Conservation (phyloP, 2,329 filamentous ascomycete species). For the Blastomyces parvus region DNA sequence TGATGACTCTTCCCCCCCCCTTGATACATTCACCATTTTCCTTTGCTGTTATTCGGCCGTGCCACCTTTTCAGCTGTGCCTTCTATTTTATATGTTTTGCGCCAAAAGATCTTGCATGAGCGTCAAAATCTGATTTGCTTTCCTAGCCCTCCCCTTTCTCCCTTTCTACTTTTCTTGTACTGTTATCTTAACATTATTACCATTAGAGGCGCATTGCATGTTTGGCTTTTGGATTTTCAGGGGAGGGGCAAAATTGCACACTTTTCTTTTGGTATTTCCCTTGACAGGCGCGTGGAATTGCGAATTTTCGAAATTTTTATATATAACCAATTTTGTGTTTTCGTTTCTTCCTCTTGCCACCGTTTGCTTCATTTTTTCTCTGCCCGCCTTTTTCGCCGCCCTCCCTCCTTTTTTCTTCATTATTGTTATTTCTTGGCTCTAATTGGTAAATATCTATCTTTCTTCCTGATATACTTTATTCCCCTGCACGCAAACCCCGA, state of each 20-base stretch:
- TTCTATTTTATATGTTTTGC: not conserved
- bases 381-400: no score
- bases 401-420: no score
- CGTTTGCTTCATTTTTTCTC: not conserved
- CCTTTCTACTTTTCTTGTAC: constrained; percentile 13
- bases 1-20: not conserved
- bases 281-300: not conserved
- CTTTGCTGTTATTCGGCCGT: constrained; percentile 22
- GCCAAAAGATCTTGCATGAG: constrained; percentile 43
- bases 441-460: not conserved
- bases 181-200: constrained; percentile 6
- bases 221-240: not conserved
- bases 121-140: constrained; percentile 31
- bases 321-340: not conserved
- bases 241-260: not conserved
- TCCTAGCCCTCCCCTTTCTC: constrained; percentile 21
- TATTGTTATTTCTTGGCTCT: not conserved
- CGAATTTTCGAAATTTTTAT: not conserved
- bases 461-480: not conserved
- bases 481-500: not conserved
- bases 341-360: not conserved
- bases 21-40: constrained; percentile 10
- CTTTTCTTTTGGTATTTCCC: not conserved
- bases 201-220: constrained; percentile 6
- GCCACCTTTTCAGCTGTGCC: not conserved